Conservation (phyloP, 2,329 filamentous ascomycete species). For the Lachnellula occidentalis region DNA sequence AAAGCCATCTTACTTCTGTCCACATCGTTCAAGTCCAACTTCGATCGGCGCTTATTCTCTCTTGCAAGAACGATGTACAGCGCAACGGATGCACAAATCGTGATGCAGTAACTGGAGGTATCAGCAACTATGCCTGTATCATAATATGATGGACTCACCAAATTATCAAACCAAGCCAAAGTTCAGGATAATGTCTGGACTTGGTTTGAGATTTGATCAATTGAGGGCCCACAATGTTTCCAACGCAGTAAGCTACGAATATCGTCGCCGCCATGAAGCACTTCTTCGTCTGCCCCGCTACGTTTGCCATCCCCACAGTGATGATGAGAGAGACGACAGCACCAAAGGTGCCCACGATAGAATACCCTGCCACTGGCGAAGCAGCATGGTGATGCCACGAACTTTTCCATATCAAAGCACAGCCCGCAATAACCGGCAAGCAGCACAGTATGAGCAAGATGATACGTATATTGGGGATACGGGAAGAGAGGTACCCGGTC, state of each 20-base stretch:
- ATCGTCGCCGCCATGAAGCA: constrained; percentile 69
- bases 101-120: constrained; percentile 56
- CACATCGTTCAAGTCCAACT: constrained; percentile 47
- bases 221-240: constrained; percentile 72
- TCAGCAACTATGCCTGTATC: constrained; percentile 9
- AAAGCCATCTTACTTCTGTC: constrained; percentile 63
- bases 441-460: constrained; percentile 60
- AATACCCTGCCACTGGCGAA: constrained; percentile 64
- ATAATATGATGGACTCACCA: constrained; percentile 32
- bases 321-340: constrained; percentile 61
- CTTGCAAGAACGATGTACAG: constrained; percentile 54
- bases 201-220: constrained; percentile 64
- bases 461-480: constrained; percentile 58
- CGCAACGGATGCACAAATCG: constrained; percentile 49
- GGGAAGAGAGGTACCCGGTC: constrained; percentile 58
- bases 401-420: constrained; percentile 68
- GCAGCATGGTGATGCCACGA: constrained; percentile 58
- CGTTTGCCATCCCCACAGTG: constrained; percentile 57
- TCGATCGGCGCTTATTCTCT: constrained; percentile 52
- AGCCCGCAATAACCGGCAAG: constrained; percentile 69
- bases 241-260: constrained; percentile 70
- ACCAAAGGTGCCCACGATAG: constrained; percentile 68
- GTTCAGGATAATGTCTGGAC: constrained; percentile 59
- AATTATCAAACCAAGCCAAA: constrained; percentile 66
- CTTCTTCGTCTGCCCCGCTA: constrained; percentile 73